These are phyloP conservation scores for Moringa oleifera DNA, from an alignment of 345 rosid genomes.

Conservation along the genomic window DNA sequence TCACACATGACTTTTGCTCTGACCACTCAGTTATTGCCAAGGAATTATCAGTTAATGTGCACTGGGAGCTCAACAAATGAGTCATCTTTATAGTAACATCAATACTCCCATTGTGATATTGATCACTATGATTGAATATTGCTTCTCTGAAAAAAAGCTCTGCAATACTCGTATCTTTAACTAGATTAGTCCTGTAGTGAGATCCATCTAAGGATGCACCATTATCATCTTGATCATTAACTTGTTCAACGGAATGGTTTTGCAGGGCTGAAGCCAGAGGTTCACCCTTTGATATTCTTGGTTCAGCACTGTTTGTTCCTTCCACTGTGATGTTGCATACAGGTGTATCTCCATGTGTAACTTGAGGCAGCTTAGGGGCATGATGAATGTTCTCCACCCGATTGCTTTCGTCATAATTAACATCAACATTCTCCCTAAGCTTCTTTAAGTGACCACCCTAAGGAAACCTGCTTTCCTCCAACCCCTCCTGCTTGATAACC, in stretches of 20 bases:
- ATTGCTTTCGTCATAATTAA: conserved; percentile 11
- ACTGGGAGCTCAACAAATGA: conserved; percentile 32
- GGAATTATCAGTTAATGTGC: conserved; percentile 16
- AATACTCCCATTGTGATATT: conserved; percentile 18
- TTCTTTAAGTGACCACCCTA: conserved; percentile 18
- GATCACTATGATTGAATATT: conserved; percentile 21
- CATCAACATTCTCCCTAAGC: conserved; percentile 13
- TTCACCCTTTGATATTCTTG: neutral
- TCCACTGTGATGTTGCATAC: neutral
- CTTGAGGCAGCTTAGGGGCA: conserved; percentile 7
- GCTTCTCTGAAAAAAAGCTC: no score
- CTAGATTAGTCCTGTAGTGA: no score
- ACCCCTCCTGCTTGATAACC: conserved; percentile 13
- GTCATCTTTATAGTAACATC: conserved; percentile 29
- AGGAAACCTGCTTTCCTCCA: neutral
- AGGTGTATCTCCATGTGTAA: conserved; percentile 6
- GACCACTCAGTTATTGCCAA: conserved; percentile 21
- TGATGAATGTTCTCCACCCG: conserved; percentile 9
- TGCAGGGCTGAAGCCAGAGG: neutral
- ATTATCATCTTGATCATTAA: no score
- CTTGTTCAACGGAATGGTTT: no score
- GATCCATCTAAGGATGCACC: no score
- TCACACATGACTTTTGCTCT: conserved; percentile 39
- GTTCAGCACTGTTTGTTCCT: conserved; percentile 8
- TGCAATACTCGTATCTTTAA: no score